These are phyloP conservation scores for Malus sylvestris DNA, from an alignment of 306 rosid genomes.

Conservation along the genomic window DNA sequence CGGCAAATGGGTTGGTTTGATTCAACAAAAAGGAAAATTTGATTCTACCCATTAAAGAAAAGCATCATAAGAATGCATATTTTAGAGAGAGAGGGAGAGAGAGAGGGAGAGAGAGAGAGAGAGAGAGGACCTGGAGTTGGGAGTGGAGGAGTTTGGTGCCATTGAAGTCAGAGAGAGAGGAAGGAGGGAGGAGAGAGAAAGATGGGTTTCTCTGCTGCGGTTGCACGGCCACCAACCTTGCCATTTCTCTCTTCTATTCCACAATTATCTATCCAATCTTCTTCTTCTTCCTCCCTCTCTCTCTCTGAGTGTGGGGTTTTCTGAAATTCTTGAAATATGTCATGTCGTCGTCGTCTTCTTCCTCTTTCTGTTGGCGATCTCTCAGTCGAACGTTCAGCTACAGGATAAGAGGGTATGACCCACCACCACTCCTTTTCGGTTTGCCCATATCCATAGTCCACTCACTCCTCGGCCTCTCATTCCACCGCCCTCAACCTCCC, in stretches of 20 bases:
- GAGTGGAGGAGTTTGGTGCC: constrained; percentile 69
- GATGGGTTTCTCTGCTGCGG: constrained; percentile 63
- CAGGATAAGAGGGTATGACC: constrained; percentile 60
- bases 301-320: background rate
- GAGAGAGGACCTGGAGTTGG: constrained; percentile 60
- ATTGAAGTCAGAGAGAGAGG: constrained; percentile 75
- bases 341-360: constrained; percentile 10
- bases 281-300: constrained; percentile 7
- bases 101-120: background rate
- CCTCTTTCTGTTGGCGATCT: constrained; percentile 23
- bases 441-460: background rate
- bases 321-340: constrained; percentile 19
- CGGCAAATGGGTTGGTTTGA: background rate
- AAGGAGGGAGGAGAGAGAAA: constrained; percentile 77
- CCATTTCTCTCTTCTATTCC: constrained; percentile 34
- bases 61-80: background rate
- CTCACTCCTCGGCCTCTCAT: constrained; percentile 42
- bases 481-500: background rate
- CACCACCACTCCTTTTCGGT: constrained; percentile 10
- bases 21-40: background rate
- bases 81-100: background rate
- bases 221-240: constrained; percentile 55
- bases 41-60: background rate
- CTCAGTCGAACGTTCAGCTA: constrained; percentile 19
- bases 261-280: background rate